A percentile compares a stretch with the other conserved stretches of the same genome.
These are phyloP conservation scores for Wickerhamomyces sydowiorum DNA, from an alignment of 805 yeast genomes.

Conservation along the genomic window DNA sequence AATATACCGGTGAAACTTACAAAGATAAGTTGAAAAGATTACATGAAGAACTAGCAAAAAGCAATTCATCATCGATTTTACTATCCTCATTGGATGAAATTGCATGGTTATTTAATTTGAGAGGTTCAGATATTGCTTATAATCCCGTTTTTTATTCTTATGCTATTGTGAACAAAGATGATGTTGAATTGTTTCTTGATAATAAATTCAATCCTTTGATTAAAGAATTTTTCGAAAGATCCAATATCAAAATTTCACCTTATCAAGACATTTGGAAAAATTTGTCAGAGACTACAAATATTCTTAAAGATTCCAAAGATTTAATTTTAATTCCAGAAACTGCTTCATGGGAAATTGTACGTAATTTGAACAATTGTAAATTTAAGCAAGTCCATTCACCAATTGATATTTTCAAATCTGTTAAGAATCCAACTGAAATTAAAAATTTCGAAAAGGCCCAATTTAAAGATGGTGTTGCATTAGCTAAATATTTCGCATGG, in stretches of 20 bases:
- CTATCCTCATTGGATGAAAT: constrained; percentile 80
- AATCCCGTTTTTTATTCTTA: constrained; percentile 83
- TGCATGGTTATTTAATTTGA: constrained; percentile 84
- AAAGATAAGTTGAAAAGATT: constrained; percentile 51
- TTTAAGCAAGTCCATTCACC: constrained; percentile 48
- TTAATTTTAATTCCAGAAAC: constrained; percentile 48
- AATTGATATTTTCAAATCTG: constrained; percentile 60
- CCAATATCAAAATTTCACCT: constrained; percentile 41
- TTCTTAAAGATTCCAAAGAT: constrained; percentile 15
- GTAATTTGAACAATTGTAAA: constrained; percentile 37
- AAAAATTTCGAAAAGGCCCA: constrained; percentile 73
- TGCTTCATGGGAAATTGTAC: constrained; percentile 65
- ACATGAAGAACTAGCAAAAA: constrained; percentile 27
- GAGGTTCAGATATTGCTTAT: constrained; percentile 78
- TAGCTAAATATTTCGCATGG: constrained; percentile 78
- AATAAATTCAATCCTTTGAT: constrained; percentile 33
- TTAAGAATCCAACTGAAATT: constrained; percentile 71
- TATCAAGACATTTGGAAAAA: constrained; percentile 59
- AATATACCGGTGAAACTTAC: constrained; percentile 62
- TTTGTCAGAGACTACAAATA: constrained; percentile 26
- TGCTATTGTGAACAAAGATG: constrained; percentile 37
- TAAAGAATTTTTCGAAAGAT: constrained; percentile 33
- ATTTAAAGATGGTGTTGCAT: constrained; percentile 74
- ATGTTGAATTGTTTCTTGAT: constrained; percentile 50
- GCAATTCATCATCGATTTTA: constrained; percentile 41